A percentile compares a stretch with the other conserved stretches of the same genome.
These are phyloP conservation scores for Aquilaria agallochum DNA, from an alignment of 441 rosid genomes.

Conservation along the genomic window DNA sequence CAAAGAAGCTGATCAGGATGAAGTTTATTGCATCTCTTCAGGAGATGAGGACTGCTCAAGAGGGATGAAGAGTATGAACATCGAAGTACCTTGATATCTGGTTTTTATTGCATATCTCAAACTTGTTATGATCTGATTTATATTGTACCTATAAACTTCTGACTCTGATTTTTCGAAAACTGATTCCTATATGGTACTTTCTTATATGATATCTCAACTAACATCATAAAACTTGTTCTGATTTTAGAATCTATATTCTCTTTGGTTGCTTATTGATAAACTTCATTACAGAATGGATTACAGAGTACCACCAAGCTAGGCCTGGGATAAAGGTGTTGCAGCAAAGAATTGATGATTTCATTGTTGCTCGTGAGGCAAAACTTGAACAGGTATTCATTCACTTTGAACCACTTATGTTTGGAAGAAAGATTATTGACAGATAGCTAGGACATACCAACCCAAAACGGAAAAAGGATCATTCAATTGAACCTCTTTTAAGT, in stretches of 20 bases:
- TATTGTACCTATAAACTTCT: too few species aligned
- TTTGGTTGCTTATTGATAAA: constrained; percentile 12
- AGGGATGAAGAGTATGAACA: constrained; percentile 86
- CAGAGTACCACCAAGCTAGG: constrained; percentile 64
- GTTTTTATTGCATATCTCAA: background rate
- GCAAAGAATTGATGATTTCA: constrained; percentile 79
- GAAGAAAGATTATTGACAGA: too few species aligned
- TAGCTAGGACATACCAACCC: too few species aligned
- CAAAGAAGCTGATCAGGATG: constrained; percentile 34
- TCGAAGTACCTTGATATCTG: constrained; percentile 2
- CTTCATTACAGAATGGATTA: constrained; percentile 70
- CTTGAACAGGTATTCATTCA: constrained; percentile 61
- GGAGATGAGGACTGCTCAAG: constrained; percentile 76
- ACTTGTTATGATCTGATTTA: background rate
- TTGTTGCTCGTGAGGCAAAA: constrained; percentile 60
- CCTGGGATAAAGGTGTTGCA: constrained; percentile 79
- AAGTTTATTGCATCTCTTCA: constrained; percentile 66
- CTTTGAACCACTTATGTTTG: background rate
- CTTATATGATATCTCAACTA: constrained; percentile 3
- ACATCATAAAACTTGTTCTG: background rate
- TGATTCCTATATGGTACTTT: background rate
- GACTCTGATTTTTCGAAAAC: too few species aligned
- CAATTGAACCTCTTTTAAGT: too few species aligned
- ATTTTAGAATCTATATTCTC: background rate
- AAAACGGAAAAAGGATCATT: too few species aligned